Evolutionary conservation across 1,284 basidiomycete species (phyloP).

Genomic region (Coniophora puteana): DNA sequence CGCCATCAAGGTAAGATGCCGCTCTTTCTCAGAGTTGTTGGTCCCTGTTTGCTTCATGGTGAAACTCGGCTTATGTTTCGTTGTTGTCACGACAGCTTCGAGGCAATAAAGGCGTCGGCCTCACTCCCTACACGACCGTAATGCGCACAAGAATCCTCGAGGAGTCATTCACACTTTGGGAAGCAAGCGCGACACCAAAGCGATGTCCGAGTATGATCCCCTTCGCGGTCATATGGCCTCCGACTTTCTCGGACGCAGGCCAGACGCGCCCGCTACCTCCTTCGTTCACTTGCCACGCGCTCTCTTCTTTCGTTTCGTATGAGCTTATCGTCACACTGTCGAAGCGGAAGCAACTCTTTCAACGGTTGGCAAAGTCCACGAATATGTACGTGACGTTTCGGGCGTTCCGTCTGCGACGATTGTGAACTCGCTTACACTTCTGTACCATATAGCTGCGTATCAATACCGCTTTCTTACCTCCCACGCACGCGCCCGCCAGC

Average conservation of each 20-base stretch:
- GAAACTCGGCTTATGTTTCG: no score
- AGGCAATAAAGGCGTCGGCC: no score
- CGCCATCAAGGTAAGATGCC: constrained; percentile 19
- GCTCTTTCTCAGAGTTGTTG: neutral
- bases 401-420: constrained; percentile 1
- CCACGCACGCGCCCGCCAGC: constrained; percentile 21
- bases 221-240: constrained; percentile 18
- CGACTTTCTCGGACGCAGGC: constrained; percentile 21
- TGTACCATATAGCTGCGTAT: constrained; percentile 15
- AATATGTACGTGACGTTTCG: constrained; percentile 14
- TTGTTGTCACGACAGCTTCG: no score
- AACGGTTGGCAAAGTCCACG: constrained; percentile 15
- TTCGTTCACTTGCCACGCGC: constrained; percentile 15
- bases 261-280: constrained; percentile 20
- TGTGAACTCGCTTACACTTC: no score
- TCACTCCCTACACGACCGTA: no score
- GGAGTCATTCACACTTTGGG: no score
- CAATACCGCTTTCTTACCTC: constrained; percentile 20
- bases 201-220: constrained; percentile 20
- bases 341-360: constrained; percentile 18
- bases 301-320: constrained; percentile 19
- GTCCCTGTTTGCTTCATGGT: no score
- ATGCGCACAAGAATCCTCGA: no score
- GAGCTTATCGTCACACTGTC: constrained; percentile 19
- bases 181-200: constrained; percentile 9